Evolutionary conservation across 441 rosid species (phyloP), one percentile per base, ranked within the genome.

Genomic region (Pelargonium australe): DNA sequence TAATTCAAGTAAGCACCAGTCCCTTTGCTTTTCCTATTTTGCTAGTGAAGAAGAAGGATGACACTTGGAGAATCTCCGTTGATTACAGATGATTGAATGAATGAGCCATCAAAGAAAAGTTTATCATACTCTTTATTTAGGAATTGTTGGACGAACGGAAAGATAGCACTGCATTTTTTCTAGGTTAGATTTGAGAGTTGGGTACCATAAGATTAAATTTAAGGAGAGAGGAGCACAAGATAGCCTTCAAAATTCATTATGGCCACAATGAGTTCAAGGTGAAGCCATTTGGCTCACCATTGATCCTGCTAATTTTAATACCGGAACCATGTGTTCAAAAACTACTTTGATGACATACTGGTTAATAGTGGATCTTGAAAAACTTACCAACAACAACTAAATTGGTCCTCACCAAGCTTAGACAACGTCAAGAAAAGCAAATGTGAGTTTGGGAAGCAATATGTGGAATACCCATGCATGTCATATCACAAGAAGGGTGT

Each of bases 21-120:
- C 41, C 7, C 41, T 6, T 37, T 37, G 41, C 41, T 37, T 37
- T 37, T 5, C 41, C 1, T 37, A 1, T 37, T 37, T 37, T 37
- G 41, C 41, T 37, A 37, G 41, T 68, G n/a, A 68, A 19, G 10
- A 68, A 40, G 16, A 68, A 68, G 47, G 64, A 68, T 2, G 9
- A 20, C 10, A 53, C 14, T 4, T 68, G 14, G 41, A 37, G 41
- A 37, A 37, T 37, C 41, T 37, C 8, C 41, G 5, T 37, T 37
- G 41, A 37, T 7, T 68, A 68, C 49, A 0, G 0, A 7, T n/a
- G 8, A 6, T 12, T 53, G 1, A 68, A 55, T 34, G 5, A 3
- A 0, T 1, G 5, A 2, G 11, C 5, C 13, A 14, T 51, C 5
- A 51, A 51, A 25, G 64, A 55, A 13, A 68, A 68, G 28, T 55